Evolutionary conservation across 164 flowering plant species (phyloP), one percentile per base, ranked within the genome.

Genomic region (Kingdonia uniflora): DNA sequence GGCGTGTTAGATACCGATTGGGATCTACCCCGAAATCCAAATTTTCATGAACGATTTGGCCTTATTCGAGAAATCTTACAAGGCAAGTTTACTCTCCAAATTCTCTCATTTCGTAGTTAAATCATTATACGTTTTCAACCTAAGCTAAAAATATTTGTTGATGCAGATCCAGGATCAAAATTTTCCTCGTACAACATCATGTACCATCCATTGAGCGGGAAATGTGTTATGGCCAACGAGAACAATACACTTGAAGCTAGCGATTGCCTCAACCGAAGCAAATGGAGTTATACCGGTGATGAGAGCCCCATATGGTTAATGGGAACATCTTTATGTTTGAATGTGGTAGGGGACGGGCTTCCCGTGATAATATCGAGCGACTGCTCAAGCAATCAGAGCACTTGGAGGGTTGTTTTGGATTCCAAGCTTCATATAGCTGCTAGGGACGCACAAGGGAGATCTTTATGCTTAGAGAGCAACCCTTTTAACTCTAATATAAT

Each of bases 141-240:
- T 29, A 3, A 3, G 35, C 35, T 29, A 29, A 29, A 29, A 29
- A 29, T 29, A 29, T 29, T 29, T 29, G 8, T 29, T 3, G 8
- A 3, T 29, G 35, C 46, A 53, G 56, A 53, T 40, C 46, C 59
- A 17, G 4, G 8, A 25, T 46, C 40, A 3, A 24, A 54, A 1
- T 6, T 25, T 12, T 42, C 39, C 1, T 23, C 20, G 19, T 51
- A 64, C 49, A 50, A 55, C 24, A 50, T 69, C 25, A 37, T 75
- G 50, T 75, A 47, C 56, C 83, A 78, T 62, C 77, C 82, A 16
- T 56, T 33, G 38, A 78, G 71, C 25, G 79, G 79, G 8, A 58
- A 19, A 11, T 75, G 79, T 51, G 60, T 65, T 4, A 23, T 22
- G 1, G 55, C 41, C 11, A 20, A 37, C n/a, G 53, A 23, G 22